Conservation (phyloP, 345 rosid genomes). For the Nephelium lappaceum region DNA sequence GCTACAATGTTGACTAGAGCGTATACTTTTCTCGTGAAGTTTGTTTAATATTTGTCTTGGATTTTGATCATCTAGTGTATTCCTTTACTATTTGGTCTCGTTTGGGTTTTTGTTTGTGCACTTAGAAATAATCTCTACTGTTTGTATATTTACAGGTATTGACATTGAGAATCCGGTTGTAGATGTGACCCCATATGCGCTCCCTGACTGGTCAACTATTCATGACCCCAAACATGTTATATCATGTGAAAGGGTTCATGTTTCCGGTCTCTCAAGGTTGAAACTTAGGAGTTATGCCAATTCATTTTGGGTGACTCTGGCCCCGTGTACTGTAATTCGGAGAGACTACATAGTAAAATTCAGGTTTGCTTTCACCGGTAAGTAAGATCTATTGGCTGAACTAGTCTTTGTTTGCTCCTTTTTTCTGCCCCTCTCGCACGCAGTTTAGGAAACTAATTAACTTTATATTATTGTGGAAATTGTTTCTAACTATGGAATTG, state of each 20-base stretch:
- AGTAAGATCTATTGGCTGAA: constrained; percentile 24
- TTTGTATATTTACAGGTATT: constrained; percentile 44
- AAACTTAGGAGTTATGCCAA: constrained; percentile 64
- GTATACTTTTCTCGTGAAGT: not conserved
- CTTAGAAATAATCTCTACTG: not conserved
- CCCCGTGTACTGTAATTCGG: constrained; percentile 53
- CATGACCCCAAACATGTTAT: constrained; percentile 37
- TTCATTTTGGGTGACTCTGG: constrained; percentile 53
- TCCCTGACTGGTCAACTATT: constrained; percentile 22
- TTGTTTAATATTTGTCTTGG: not conserved
- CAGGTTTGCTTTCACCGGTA: constrained; percentile 84
- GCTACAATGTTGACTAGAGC: too few relatives aligned
- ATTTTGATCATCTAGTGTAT: not conserved
- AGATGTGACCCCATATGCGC: constrained; percentile 47
- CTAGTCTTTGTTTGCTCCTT: not conserved
- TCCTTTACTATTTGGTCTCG: not conserved
- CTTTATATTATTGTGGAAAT: not conserved
- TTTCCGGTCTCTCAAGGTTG: constrained; percentile 68
- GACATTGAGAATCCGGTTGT: constrained; percentile 51
- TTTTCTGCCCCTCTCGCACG: not conserved
- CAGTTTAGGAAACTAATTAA: not conserved
- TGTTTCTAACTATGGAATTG: constrained; percentile 7
- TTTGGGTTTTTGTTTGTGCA: constrained; percentile 1
- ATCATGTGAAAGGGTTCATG: constrained; percentile 73
- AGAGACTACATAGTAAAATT: constrained; percentile 61